A percentile compares a stretch with the other conserved stretches of the same genome.
These are phyloP conservation scores for Pythium dissotocum DNA, from an alignment of 352 stramenopile genomes.

Conservation along the genomic window DNA sequence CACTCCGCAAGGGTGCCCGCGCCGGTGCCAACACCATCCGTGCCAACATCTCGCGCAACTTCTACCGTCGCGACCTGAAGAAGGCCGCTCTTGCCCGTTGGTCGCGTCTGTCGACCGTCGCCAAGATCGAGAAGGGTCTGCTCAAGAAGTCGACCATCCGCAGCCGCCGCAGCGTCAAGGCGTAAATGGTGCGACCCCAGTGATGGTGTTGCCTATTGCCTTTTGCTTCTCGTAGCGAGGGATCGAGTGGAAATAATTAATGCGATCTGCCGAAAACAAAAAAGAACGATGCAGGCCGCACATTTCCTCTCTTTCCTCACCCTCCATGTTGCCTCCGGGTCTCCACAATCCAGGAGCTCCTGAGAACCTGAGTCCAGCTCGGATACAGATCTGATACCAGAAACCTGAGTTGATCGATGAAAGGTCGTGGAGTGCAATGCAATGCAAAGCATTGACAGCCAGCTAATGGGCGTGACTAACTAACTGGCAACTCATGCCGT, in stretches of 20 bases:
- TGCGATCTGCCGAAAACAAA: constrained; percentile 26
- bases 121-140: constrained; percentile 88
- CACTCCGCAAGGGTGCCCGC: constrained; percentile 83
- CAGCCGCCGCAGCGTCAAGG: constrained; percentile 75
- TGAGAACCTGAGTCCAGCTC: background rate
- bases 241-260: constrained; percentile 40
- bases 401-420: constrained; percentile 11
- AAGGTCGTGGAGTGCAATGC: constrained; percentile 13
- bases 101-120: constrained; percentile 85
- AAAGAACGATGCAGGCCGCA: constrained; percentile 3
- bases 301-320: background rate
- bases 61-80: constrained; percentile 87
- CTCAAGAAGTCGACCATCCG: constrained; percentile 83
- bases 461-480: background rate
- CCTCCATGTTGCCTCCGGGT: background rate
- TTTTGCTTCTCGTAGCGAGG: constrained; percentile 11
- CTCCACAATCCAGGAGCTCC: background rate
- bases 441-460: background rate
- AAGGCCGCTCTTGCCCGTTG: constrained; percentile 82
- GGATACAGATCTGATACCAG: background rate
- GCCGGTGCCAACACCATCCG: constrained; percentile 85
- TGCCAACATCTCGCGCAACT: constrained; percentile 88
- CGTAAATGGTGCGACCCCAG: constrained; percentile 40
- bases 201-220: constrained; percentile 14
- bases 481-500: constrained; percentile 38